Evolutionary conservation across 2,329 filamentous ascomycete genomes (phyloP).

Genomic region (Geosmithia morbida): DNA sequence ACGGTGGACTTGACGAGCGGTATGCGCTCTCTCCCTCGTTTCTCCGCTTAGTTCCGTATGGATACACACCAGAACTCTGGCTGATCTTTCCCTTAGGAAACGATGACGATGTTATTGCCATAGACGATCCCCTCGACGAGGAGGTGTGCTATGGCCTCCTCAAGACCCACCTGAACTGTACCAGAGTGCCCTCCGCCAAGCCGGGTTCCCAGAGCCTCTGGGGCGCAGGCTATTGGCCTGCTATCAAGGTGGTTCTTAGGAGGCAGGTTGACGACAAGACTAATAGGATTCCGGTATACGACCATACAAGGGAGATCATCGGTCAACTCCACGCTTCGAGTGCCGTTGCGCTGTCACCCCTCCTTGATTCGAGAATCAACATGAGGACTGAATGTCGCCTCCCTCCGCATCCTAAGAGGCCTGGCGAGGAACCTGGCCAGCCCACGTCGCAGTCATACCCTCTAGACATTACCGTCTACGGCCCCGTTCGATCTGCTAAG

Average conservation of each 20-base stretch:
- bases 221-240: constrained; percentile 49
- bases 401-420: constrained; percentile 45
- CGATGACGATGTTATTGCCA: constrained; percentile 44
- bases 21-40: constrained; percentile 16
- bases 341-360: constrained; percentile 50
- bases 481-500: constrained; percentile 49
- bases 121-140: constrained; percentile 47
- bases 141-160: constrained; percentile 74
- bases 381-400: constrained; percentile 64
- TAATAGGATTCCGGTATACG: constrained; percentile 55
- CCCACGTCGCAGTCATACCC: constrained; percentile 44
- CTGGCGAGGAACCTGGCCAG: constrained; percentile 50
- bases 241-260: constrained; percentile 58
- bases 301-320: constrained; percentile 57
- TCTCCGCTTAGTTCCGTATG: not conserved
- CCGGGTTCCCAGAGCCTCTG: constrained; percentile 45
- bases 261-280: constrained; percentile 39
- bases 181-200: constrained; percentile 54
- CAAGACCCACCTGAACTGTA: constrained; percentile 52
- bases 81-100: constrained; percentile 8
- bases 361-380: constrained; percentile 54
- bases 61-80: not conserved
- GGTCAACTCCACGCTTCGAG: constrained; percentile 59
- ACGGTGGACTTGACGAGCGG: constrained; percentile 46
- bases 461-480: constrained; percentile 67